These are phyloP conservation scores for Vaccinium darrowii DNA, from an alignment of 148 eudicot genomes.

Conservation along the genomic window DNA sequence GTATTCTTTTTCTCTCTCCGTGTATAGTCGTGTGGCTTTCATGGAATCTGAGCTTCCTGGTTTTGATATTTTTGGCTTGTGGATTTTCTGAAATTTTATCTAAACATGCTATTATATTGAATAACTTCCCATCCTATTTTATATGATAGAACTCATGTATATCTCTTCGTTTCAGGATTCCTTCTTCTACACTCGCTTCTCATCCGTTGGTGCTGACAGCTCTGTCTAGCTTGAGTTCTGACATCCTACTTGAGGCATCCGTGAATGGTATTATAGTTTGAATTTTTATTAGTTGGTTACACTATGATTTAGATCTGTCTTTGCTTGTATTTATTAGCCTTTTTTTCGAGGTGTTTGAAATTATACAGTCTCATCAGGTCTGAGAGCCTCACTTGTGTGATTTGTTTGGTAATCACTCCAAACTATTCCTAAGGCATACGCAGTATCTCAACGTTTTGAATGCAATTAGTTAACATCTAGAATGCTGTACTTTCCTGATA, in stretches of 20 bases:
- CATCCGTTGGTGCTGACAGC: conserved; percentile 87
- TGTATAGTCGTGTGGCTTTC: neutral
- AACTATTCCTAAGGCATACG: neutral
- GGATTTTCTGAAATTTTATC: neutral
- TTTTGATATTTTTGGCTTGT: neutral
- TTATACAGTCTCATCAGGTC: neutral
- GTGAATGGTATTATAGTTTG: conserved; percentile 65
- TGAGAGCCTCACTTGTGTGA: neutral
- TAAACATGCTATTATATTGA: neutral
- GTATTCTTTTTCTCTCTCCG: conserved; percentile 1
- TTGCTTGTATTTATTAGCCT: neutral
- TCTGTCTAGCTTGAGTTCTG: conserved; percentile 83
- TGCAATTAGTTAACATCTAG: neutral
- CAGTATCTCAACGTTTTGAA: neutral
- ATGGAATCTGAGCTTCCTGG: neutral
- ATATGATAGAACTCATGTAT: neutral
- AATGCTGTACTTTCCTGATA: neutral
- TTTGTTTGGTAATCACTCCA: neutral
- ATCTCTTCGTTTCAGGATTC: conserved; percentile 58
- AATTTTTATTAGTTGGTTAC: neutral
- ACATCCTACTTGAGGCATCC: conserved; percentile 78
- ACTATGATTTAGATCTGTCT: neutral
- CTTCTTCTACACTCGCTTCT: conserved; percentile 80
- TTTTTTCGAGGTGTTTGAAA: neutral
- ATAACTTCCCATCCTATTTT: neutral